A percentile compares a stretch with the other conserved stretches of the same genome.
These are phyloP conservation scores for Coemansia sp. DNA, from an alignment of 192 early-diverging fungal genomes.

Conservation along the genomic window DNA sequence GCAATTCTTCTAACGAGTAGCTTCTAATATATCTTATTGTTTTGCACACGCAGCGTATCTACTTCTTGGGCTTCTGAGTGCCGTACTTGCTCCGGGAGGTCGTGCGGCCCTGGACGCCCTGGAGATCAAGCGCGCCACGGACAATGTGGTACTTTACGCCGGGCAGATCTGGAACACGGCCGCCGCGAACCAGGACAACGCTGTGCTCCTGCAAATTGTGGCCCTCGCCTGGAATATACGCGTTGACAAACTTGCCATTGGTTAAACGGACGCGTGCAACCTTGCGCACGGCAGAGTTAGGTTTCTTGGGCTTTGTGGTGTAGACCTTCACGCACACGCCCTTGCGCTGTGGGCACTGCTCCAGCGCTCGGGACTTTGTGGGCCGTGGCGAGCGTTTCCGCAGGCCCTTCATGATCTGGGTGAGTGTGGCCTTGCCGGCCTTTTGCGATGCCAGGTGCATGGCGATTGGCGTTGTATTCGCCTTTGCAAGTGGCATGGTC, in stretches of 20 bases:
- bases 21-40: not conserved
- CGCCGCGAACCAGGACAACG: constrained; percentile 91
- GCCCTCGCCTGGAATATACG: constrained; percentile 98
- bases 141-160: constrained; percentile 95
- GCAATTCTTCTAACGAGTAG: not conserved
- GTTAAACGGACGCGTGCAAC: constrained; percentile 88
- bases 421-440: constrained; percentile 77
- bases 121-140: constrained; percentile 89
- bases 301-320: constrained; percentile 95
- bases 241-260: constrained; percentile 86
- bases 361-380: constrained; percentile 78
- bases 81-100: constrained; percentile 91
- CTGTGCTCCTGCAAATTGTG: constrained; percentile 98
- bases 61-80: constrained; percentile 68
- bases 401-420: constrained; percentile 84
- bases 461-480: not conserved
- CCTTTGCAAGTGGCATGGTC: not conserved
- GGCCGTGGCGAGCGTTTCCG: constrained; percentile 66
- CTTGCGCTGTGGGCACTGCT: constrained; percentile 81
- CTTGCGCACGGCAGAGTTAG: constrained; percentile 96
- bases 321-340: constrained; percentile 96
- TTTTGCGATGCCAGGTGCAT: constrained; percentile 11
- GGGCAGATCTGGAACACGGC: constrained; percentile 94
- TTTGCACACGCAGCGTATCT: constrained; percentile 3
- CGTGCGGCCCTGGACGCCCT: constrained; percentile 83